Base-by-base conservation (phyloP, 169 alveolate genomes). In the Plasmodium berghei region DNA sequence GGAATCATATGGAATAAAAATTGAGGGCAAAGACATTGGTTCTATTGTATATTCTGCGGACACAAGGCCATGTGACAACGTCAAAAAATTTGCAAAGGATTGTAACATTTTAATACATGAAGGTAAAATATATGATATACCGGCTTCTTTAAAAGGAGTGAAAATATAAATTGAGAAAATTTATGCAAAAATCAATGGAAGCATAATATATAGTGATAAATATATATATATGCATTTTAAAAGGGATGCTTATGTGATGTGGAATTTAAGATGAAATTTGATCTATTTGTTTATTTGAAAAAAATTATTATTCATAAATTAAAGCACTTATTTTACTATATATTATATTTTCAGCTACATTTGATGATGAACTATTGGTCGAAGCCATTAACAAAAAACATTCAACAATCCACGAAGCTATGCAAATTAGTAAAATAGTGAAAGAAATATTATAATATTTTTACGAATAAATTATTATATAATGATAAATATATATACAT, bases 1-100 rank as follows among this genome's bases (percentile, higher is more conserved):
- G 26, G 97, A 96, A 71, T 92, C 97, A 64, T 89, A 89, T 61
- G 93, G 95, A 9, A 75, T 92, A 6, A 87, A 92, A 56, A 34
- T 88, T 5, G 83, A 66, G 20, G 34, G 59, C 59, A 73, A 71
- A 26, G 58, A 55, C 18, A 75, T 88, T 46, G 95, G 95, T 48
- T 93, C 94, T 55, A 69, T 97, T 18, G 97, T 96, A 5, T 97
- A 94, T 75, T 96, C 98, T 49, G 99, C 98, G 34, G 99, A 97
- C 88, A 96, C 99, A 46, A 69, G 97, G 34, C 99, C 99, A 0
- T 96, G 98, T 89, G 91, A 88, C 59, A 93, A 92, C 80, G 92
- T 96, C 55, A 94, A 90, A 71, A 88, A 66, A 49, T 94, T 92
- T 71, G 94, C 98, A 18, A 92, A 80, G 87, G 87, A 93, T 61